phyloP scores from a whole-genome alignment of 495 filamentous ascomycete species.

The Mycothermus thermophilus region DNA sequence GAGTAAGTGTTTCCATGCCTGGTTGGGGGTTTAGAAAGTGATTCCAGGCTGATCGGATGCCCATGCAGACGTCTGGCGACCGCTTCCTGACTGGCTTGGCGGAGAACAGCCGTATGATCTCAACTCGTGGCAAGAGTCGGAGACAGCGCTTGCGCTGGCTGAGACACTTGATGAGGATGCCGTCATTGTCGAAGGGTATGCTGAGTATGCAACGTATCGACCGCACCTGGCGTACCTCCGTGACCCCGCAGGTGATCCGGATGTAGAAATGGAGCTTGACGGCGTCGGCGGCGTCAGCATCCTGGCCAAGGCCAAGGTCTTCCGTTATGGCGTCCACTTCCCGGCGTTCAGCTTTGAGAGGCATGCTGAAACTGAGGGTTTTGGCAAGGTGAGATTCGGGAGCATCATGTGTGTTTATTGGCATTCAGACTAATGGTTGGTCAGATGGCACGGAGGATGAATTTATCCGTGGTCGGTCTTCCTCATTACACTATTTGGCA shows the following conservation, averaged over 20 bases:
- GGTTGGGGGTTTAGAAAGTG: neutral
- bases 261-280: slow-evolving; percentile 99
- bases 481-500: slow-evolving; percentile 99
- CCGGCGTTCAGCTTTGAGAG: slow-evolving; percentile 98
- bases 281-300: slow-evolving; percentile 97
- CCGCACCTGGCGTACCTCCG: slow-evolving; percentile 95
- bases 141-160: slow-evolving; percentile 85
- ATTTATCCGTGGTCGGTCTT: slow-evolving; percentile 88
- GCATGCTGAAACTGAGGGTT: slow-evolving; percentile 96
- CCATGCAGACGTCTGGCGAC: slow-evolving; percentile 90
- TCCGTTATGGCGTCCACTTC: slow-evolving; percentile 90
- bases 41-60: slow-evolving; percentile 3
- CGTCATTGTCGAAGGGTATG: slow-evolving; percentile 98
- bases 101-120: slow-evolving; percentile 98
- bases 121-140: slow-evolving; percentile 99
- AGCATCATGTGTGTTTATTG: too few species aligned
- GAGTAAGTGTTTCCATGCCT: slow-evolving; percentile 49
- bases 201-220: slow-evolving; percentile 97
- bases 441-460: slow-evolving; percentile 94
- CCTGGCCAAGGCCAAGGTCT: slow-evolving; percentile 88
- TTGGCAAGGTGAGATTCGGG: slow-evolving; percentile 99
- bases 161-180: slow-evolving; percentile 96
- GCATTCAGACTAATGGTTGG: slow-evolving; percentile 19
- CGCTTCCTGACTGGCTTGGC: slow-evolving; percentile 95
- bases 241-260: slow-evolving; percentile 93